Evolutionary conservation across 2,329 filamentous ascomycete species (phyloP).

Genomic region (Botrytis deweyae): DNA sequence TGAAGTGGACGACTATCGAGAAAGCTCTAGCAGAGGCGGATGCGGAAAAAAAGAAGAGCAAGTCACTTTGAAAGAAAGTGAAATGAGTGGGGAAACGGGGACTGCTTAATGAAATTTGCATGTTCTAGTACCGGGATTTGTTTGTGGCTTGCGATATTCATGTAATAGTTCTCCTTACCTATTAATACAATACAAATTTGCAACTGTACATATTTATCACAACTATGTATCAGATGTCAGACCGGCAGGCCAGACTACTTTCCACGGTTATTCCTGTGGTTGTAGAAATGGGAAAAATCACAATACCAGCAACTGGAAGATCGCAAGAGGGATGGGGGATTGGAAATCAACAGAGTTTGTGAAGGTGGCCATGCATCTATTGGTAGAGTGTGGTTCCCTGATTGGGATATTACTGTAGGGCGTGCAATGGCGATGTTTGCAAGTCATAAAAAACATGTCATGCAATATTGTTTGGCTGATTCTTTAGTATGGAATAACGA

Average conservation of each 20-base stretch:
- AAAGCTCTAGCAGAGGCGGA: conserved; percentile 19
- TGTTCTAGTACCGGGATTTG: neutral
- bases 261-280: neutral
- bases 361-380: too few relatives aligned
- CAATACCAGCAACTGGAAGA: neutral
- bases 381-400: too few relatives aligned
- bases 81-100: neutral
- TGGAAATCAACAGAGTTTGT: too few relatives aligned
- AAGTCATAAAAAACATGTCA: too few relatives aligned
- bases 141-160: neutral
- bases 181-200: neutral
- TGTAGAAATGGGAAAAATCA: neutral
- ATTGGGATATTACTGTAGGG: too few relatives aligned
- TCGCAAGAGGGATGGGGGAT: neutral
- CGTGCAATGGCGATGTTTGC: too few relatives aligned
- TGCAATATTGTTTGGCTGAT: too few relatives aligned
- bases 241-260: neutral
- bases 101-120: neutral
- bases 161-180: neutral
- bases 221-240: neutral
- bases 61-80: neutral
- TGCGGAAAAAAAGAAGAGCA: conserved; percentile 6
- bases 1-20: conserved; percentile 18
- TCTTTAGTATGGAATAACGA: too few relatives aligned
- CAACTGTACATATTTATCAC: neutral